These are phyloP conservation scores for Trypanosoma mega DNA, from an alignment of 208 protist genomes.

Conservation along the genomic window DNA sequence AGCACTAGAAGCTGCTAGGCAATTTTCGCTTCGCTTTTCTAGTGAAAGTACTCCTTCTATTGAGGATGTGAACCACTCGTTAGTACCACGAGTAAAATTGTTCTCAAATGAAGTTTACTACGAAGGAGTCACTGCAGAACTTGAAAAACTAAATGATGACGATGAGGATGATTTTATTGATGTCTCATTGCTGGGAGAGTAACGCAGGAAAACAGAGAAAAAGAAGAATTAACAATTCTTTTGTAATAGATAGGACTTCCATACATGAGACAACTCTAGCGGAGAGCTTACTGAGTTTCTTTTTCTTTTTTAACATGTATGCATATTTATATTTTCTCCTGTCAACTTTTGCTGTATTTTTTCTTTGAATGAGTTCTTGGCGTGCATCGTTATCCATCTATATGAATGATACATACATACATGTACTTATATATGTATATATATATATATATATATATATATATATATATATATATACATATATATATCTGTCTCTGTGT, in stretches of 20 bases:
- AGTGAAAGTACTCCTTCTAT: not conserved
- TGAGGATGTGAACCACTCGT: conserved; percentile 19
- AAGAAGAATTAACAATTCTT: conserved; percentile 5
- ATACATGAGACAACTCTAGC: too few species aligned
- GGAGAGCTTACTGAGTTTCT: not conserved
- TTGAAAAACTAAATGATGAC: conserved; percentile 20
- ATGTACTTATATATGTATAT: too few species aligned
- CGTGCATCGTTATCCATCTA: too few species aligned
- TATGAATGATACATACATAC: too few species aligned
- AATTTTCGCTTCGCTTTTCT: conserved; percentile 33
- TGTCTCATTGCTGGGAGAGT: conserved; percentile 47
- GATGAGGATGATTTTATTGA: conserved; percentile 37
- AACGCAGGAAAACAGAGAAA: conserved; percentile 3
- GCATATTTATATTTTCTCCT: too few species aligned
- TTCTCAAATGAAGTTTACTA: conserved; percentile 60
- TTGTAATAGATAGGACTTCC: not conserved
- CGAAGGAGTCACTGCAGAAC: conserved; percentile 34
- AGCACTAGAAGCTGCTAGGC: conserved; percentile 46
- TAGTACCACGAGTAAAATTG: conserved; percentile 29
- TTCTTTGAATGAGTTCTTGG: too few species aligned
- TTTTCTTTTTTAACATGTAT: too few species aligned
- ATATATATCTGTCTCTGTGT: too few species aligned
- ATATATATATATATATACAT: too few species aligned
- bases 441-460: too few species aligned
- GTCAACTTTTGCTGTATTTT: too few species aligned